Base-by-base conservation (phyloP, 768 basidiomycete species). In the Coprinellus aureogranulatus region DNA sequence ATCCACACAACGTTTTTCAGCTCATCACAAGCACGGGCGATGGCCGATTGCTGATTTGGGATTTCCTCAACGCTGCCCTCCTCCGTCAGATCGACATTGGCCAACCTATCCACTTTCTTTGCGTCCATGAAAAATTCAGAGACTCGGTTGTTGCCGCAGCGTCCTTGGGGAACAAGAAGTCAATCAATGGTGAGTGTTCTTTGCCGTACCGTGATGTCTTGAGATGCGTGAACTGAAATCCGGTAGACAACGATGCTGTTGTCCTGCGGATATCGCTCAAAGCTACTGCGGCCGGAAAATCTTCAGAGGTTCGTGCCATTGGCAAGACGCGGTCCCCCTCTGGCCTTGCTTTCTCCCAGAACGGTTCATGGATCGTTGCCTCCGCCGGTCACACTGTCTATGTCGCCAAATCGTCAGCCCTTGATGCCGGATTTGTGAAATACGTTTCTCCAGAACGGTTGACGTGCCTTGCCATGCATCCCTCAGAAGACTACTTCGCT, bases 21-120 rank as follows among this genome's bases (percentile, higher is more conserved):
- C 72, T 99, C 61, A 84, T 98, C 61, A 93, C 93, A 11, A 87
- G 85, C 48, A 91, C 92, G 8, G 65, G 86, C 58, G 89, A 94
- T 63, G 96, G 94, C n/a, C 81, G 79, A 34, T 72, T 98, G 60
- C 84, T 90, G 68, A 74, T 97, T 25, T 99, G 97, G 97, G 94
- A 98, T 73, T 95, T 90, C 70, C 74, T 95, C 37, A 94, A 97
- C 58, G 94, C 87, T 4, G 76, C 79, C 8, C 73, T 97, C 11
- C 75, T 98, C 58, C 84, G 86, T 59, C 90, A 87, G 2, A 81
- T 97, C 60, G 78, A 84, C 56, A 66, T 93, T 44, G 79, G 78
- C 27, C 82, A 88, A 58, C 85, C 88, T 14, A 85, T 95, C 62
- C 81, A 84, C 61, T 80, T 82, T 63, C 72, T 94, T 54, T 87